phyloP scores from a whole-genome alignment of 1,139 yeast species.

The Yamadazyma conglobata region DNA sequence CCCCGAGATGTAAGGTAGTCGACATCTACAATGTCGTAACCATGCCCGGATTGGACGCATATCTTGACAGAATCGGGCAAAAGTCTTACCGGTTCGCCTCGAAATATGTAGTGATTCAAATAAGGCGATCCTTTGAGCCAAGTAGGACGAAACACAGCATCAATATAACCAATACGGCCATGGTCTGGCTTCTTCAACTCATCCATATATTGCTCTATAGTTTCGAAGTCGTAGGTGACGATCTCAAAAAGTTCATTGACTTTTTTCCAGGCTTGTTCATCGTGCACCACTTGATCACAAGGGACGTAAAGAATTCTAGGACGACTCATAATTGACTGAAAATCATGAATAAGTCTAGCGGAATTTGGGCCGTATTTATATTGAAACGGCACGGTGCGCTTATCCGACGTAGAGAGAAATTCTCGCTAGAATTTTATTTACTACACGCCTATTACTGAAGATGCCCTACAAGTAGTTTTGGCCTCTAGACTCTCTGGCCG shows the following conservation, averaged over 20 bases:
- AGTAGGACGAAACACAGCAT: constrained; percentile 30
- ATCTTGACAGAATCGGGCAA: constrained; percentile 28
- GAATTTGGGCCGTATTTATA: too few species aligned
- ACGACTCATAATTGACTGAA: too few species aligned
- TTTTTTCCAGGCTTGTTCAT: constrained; percentile 27
- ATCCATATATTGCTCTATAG: constrained; percentile 27
- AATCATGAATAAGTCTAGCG: too few species aligned
- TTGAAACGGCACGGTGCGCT: too few species aligned
- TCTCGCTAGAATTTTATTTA: too few species aligned
- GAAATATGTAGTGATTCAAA: constrained; percentile 26
- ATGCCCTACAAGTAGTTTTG: constrained; percentile 1
- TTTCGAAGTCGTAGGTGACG: constrained; percentile 26
- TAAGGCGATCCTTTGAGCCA: constrained; percentile 34
- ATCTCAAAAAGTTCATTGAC: constrained; percentile 28
- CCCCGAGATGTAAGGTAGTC: constrained; percentile 25
- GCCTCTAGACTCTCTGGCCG: constrained; percentile 6
- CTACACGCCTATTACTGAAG: too few species aligned
- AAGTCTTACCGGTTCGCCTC: constrained; percentile 25
- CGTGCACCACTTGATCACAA: constrained; percentile 29
- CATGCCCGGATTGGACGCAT: constrained; percentile 29
- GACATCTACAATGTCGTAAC: constrained; percentile 36
- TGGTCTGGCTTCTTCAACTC: constrained; percentile 27
- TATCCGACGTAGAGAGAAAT: too few species aligned
- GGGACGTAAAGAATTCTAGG: constrained; percentile 35
- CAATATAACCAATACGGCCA: constrained; percentile 28